Evolutionary conservation across 352 stramenopile genomes (phyloP), one percentile per base, ranked within the genome.

Genomic region (Aphanomyces astaci): DNA sequence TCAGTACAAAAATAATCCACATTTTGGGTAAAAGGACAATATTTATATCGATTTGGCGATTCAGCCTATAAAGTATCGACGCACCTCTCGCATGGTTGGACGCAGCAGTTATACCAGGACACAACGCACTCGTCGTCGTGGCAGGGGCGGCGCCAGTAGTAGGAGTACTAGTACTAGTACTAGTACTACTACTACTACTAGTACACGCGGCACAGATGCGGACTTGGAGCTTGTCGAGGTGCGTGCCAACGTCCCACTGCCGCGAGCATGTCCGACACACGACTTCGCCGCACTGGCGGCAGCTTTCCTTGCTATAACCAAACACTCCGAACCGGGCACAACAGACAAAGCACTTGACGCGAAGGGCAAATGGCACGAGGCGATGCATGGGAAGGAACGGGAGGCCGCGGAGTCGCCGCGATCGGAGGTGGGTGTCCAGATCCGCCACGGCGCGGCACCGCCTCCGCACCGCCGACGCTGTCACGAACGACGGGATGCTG

Each of bases 221-320:
- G 13, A 68, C 62, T 33, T 68, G 49, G 32, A 30, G 40, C n/a
- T 56, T 59, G 33, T 31, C 49, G 43, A 25, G 62, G 17, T 17
- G 33, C 43, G 28, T 68, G 27, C 36, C 62, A 25, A 90, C 73
- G 40, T 82, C 76, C 73, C 72, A 89, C 24, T 77, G 72, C n/a
- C 75, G 80, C 40, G 74, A 84, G 62, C 83, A 91, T n/a, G 75
- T 77, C 4, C 73, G 56, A 60, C 83, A 92, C 17, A 90, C 76
- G 24, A 92, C 83, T 76, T 92, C 80, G 22, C 83, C 83, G 52
- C 83, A 92, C 65, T 82, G 84, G 62, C 81, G 79, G 64, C 83
- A 92, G 22, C 77, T 76, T 10, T 75, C 53, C 57, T 92, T 92
- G 1, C 75, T 74, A 24, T 64, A 27, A n/a, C 70, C 79, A 25